phyloP scores from a whole-genome alignment of 495 filamentous ascomycete species.

The Cercophora sp. region DNA sequence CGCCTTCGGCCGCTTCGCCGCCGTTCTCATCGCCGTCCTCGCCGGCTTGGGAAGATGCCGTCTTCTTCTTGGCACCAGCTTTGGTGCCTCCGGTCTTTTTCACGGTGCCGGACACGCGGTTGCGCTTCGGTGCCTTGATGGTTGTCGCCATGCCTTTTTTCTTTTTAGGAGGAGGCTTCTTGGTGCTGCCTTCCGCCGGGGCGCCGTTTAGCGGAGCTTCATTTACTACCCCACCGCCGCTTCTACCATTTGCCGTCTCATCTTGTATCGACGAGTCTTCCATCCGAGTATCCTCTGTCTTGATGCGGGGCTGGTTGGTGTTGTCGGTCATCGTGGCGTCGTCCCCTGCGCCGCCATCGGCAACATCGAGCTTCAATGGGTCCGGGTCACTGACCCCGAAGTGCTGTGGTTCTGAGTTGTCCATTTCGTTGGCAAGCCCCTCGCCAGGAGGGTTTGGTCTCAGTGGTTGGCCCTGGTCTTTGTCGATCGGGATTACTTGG shows the following conservation, averaged over 20 bases:
- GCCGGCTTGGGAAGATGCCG: neutral
- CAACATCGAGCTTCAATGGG: neutral
- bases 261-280: too few species aligned
- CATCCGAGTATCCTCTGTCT: too few species aligned
- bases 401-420: too few species aligned
- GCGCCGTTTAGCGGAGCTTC: too few species aligned
- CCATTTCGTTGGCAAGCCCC: too few species aligned
- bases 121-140: slow-evolving; percentile 31
- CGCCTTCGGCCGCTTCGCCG: slow-evolving; percentile 22
- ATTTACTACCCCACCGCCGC: too few species aligned
- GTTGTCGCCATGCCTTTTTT: slow-evolving; percentile 42
- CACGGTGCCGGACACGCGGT: slow-evolving; percentile 19
- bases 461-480: neutral
- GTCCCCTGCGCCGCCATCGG: neutral
- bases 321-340: neutral
- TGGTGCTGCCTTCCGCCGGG: too few species aligned
- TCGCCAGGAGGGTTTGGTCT: too few species aligned
- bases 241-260: too few species aligned
- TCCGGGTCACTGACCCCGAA: neutral
- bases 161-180: slow-evolving; percentile 35
- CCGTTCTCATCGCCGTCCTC: slow-evolving; percentile 16
- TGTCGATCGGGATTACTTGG: too few species aligned
- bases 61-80: slow-evolving; percentile 5
- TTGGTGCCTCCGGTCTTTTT: slow-evolving; percentile 10
- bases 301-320: slow-evolving; percentile 3